Evolutionary conservation across 768 basidiomycete species (phyloP), one percentile per base, ranked within the genome.

Genomic region (Hericium coralloides): DNA sequence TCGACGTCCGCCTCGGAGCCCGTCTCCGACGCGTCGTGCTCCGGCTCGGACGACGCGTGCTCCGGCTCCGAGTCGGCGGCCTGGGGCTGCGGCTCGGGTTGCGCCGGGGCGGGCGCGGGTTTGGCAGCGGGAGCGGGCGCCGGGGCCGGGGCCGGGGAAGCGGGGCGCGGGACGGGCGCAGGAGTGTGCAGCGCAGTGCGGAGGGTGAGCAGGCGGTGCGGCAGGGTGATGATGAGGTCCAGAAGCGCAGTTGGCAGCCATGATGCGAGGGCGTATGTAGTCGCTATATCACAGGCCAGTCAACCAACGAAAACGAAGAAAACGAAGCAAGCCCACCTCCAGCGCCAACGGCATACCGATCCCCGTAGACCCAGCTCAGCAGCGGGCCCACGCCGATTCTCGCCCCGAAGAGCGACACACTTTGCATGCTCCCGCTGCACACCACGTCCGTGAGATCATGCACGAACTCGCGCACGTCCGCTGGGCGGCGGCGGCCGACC

Each of bases 331-430:
- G 3, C 80, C 64, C 65, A 92, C 89, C 88, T 69, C 90, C 91
- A 52, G 91, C 85, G 57, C 91, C 91, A 55, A 92, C 72, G 18
- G 82, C 79, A 64, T 89, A 80, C 38, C 87, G 70, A 55, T 88
- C 80, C 2, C 89, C 88, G 36, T 79, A 76, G 25, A 85, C 63
- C 77, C 82, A 82, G 60, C 82, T 78, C 56, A 74, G 73, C 23
- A 81, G 36, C 45, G 74, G 72, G 1, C 82, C 81, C 7, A 82
- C 56, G 12, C 72, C 69, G 38, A 83, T 63, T 20, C 76, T 75
- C 49, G 81, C 55, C 5, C 76, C 78, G 55, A 77, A 74, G 9
- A 76, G 2, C 17, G 72, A 74, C 15, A 71, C 70, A 1, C 75
- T 74, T 63, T 68, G 70, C 62, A 74, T 73, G 4, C 67, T 69